phyloP scores from a whole-genome alignment of 495 filamentous ascomycete species.

The Zalerion maritima region DNA sequence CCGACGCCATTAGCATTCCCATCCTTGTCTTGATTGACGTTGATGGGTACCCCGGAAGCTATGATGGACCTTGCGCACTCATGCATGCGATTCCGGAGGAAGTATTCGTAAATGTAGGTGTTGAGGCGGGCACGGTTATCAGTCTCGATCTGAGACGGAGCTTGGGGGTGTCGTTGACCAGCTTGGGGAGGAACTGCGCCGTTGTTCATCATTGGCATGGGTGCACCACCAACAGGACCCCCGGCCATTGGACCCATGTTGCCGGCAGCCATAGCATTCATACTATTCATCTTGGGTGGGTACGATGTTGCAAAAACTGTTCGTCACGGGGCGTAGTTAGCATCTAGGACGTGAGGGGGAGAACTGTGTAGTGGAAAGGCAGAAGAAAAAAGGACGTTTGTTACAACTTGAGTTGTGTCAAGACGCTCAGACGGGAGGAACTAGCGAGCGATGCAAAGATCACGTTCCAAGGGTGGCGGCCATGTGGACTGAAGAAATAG shows the following conservation, averaged over 20 bases:
- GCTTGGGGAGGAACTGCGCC: conserved; percentile 30
- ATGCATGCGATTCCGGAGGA: conserved; percentile 66
- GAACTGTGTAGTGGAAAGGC: too few relatives aligned
- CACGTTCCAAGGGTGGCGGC: too few relatives aligned
- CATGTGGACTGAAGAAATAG: too few relatives aligned
- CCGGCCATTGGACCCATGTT: conserved; percentile 50
- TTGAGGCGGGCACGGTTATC: conserved; percentile 46
- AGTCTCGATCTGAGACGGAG: conserved; percentile 14
- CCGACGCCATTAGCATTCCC: conserved; percentile 61
- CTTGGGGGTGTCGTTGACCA: conserved; percentile 29
- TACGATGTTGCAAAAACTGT: too few relatives aligned
- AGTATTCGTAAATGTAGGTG: conserved; percentile 96
- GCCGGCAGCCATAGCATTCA: too few relatives aligned
- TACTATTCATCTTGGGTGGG: too few relatives aligned
- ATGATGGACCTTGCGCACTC: conserved; percentile 64
- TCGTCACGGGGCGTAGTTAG: too few relatives aligned
- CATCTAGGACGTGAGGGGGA: too few relatives aligned
- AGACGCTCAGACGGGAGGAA: too few relatives aligned
- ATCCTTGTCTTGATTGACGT: conserved; percentile 39
- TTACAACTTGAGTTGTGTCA: too few relatives aligned
- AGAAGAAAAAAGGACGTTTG: too few relatives aligned
- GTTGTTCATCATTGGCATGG: conserved; percentile 62
- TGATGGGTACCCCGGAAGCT: conserved; percentile 43
- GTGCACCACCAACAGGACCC: conserved; percentile 43
- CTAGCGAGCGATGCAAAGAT: too few relatives aligned